Evolutionary conservation across 1,284 basidiomycete genomes (phyloP), one percentile per base, ranked within the genome.

Genomic region (Papiliotrema terrestris): DNA sequence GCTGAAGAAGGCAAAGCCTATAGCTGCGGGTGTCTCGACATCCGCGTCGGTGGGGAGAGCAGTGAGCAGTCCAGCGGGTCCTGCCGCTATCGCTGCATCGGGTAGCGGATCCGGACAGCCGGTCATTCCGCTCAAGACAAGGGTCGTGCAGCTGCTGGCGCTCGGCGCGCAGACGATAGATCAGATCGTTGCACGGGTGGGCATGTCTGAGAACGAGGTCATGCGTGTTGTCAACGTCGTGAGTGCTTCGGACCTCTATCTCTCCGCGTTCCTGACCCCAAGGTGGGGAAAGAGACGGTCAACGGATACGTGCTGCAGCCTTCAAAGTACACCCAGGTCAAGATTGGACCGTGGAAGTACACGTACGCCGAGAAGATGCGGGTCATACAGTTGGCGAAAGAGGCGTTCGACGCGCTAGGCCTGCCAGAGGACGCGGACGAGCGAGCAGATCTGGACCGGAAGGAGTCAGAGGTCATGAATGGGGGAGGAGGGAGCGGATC

Each of bases 311-410:
- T 62, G 5, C 60, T 75, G 3, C 59, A 60, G 3, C 69, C 73
- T 5, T 52, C 57, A 8, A 72, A 75, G 50, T 75, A 75, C 52
- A 55, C 67, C 41, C 72, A 73, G 55, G 66, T 75, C 68, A 75
- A 75, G 54, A 60, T 75, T n/a, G 61, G 52, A 8, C 60, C 63
- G 48, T 67, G 64, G 66, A 66, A 62, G 54, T 75, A 73, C 56
- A 67, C 71, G 0, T 62, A 65, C 37, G 66, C 63, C 9, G 72
- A 75, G 45, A 64, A 66, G 42, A 52, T 58, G n/a, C 53, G 45
- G 37, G 67, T 75, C 14, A 60, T 69, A 17, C 36, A 51, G 22
- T 55, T 71, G 6, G 73, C 72, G 17, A 59, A 61, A 19, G 62
- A 65, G 53, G 72, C 72, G 23, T 73, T 72, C 49, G 73, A 75